Conservation (phyloP, 441 rosid genomes). For the Aquilaria agallochum region DNA sequence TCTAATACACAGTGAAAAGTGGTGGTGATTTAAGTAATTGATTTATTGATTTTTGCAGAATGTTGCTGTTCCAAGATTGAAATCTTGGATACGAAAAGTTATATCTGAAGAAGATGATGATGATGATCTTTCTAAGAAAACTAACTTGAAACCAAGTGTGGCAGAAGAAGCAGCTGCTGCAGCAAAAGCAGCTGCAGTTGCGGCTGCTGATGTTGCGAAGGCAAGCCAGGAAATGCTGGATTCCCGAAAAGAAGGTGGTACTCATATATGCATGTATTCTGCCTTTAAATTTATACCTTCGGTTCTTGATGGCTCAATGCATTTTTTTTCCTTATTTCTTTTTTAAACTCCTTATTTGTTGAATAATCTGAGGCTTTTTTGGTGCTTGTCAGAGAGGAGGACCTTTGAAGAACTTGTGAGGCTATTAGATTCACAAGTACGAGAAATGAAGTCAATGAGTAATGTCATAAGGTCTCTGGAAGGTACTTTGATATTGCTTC, state of each 20-base stretch:
- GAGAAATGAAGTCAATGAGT: constrained; percentile 68
- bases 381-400: constrained; percentile 40
- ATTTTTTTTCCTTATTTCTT: neutral
- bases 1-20: too few species aligned
- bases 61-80: constrained; percentile 67
- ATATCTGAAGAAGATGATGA: constrained; percentile 68
- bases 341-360: constrained; percentile 1
- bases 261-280: neutral
- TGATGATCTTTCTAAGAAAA: constrained; percentile 37
- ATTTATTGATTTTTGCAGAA: constrained; percentile 48
- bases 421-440: constrained; percentile 52
- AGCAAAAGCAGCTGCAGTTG: constrained; percentile 87
- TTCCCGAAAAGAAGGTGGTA: constrained; percentile 62
- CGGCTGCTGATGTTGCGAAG: constrained; percentile 89
- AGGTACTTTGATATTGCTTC: constrained; percentile 36
- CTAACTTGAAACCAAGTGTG: constrained; percentile 56
- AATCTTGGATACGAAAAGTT: constrained; percentile 82
- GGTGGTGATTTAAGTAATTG: too few species aligned
- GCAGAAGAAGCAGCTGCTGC: constrained; percentile 95
- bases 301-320: neutral
- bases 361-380: constrained; percentile 8
- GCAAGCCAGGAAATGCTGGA: constrained; percentile 82
- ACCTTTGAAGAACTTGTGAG: constrained; percentile 41
- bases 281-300: neutral
- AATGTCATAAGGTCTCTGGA: constrained; percentile 53